Percentiles rank a stretch among this genome's conserved stretches.
These are phyloP conservation scores for Lachnellula hyalina DNA, from an alignment of 2,329 filamentous ascomycete species.

Conservation along the genomic window DNA sequence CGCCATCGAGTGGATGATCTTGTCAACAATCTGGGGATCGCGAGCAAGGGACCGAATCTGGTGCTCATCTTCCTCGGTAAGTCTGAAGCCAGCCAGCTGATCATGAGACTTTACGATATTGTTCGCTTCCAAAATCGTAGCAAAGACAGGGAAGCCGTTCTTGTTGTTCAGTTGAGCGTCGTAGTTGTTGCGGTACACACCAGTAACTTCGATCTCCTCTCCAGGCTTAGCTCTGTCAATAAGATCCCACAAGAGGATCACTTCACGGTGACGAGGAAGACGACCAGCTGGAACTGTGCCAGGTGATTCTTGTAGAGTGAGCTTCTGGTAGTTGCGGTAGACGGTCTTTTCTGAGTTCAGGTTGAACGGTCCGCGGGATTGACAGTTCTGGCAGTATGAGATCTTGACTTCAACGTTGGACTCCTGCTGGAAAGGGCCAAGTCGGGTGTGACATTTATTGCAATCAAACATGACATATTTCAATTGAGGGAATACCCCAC, in stretches of 20 bases:
- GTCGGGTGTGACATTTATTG: constrained; percentile 81
- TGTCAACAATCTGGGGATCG: constrained; percentile 88
- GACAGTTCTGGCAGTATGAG: constrained; percentile 92
- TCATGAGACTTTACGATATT: constrained; percentile 96
- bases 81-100: constrained; percentile 89
- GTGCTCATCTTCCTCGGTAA: constrained; percentile 93
- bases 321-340: constrained; percentile 97
- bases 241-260: constrained; percentile 92
- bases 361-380: constrained; percentile 89
- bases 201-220: constrained; percentile 95
- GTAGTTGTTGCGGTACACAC: constrained; percentile 97
- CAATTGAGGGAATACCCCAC: constrained; percentile 92
- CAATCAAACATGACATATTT: constrained; percentile 99
- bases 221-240: constrained; percentile 96
- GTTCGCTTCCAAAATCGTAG: constrained; percentile 95
- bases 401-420: constrained; percentile 95
- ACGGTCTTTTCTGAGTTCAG: constrained; percentile 97
- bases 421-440: constrained; percentile 96
- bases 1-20: constrained; percentile 86
- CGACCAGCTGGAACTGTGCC: constrained; percentile 95
- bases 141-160: constrained; percentile 97
- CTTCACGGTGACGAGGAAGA: constrained; percentile 86
- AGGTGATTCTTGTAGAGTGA: constrained; percentile 94
- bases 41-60: constrained; percentile 81
- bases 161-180: constrained; percentile 97